phyloP scores from a whole-genome alignment of 2,329 filamentous ascomycete species.

The Monilinia vaccinii-corymbosi region DNA sequence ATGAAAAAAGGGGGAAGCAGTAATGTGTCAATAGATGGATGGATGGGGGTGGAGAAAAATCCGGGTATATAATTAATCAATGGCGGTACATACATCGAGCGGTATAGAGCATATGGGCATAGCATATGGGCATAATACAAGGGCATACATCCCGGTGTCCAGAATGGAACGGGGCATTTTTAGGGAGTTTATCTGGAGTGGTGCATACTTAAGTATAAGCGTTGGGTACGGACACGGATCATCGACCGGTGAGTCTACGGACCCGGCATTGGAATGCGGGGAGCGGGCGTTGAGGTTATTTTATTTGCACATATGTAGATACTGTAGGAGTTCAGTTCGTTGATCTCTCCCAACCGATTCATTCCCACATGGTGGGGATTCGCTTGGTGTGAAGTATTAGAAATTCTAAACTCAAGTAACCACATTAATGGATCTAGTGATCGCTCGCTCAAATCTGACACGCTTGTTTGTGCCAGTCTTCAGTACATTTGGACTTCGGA shows the following conservation, averaged over 20 bases:
- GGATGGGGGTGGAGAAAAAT: neutral
- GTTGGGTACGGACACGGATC: conserved; percentile 4
- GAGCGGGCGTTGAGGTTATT: neutral
- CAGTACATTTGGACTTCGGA: too few species aligned
- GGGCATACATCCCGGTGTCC: neutral
- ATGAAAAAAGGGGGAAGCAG: neutral
- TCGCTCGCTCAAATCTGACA: neutral
- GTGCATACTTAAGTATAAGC: neutral
- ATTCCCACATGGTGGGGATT: too few species aligned
- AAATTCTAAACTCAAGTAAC: neutral
- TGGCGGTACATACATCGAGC: neutral
- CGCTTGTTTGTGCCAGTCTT: too few species aligned
- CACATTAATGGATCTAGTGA: neutral
- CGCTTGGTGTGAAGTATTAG: neutral
- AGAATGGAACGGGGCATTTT: neutral
- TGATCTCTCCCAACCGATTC: too few species aligned
- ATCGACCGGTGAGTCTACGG: conserved; percentile 20
- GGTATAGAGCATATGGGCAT: neutral
- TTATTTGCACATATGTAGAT: neutral
- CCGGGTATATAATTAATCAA: neutral
- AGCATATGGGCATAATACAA: neutral
- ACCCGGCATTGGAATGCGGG: conserved; percentile 12
- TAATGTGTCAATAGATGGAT: neutral
- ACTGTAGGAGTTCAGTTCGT: neutral
- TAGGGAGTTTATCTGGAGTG: neutral